Conservation (phyloP, 78 protist species). For the Cavenderia fasciculata region DNA sequence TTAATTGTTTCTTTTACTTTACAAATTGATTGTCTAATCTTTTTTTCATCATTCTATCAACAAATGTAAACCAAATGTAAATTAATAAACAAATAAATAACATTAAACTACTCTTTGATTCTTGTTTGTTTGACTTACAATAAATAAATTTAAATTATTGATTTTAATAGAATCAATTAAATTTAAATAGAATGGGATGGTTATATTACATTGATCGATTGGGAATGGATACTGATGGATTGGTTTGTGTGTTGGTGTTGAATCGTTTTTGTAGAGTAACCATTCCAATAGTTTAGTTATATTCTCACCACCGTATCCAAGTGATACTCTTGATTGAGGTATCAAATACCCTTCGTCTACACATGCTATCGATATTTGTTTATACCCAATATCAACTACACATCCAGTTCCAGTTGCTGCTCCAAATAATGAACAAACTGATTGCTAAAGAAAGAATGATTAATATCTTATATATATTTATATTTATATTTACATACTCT, state of each 20-base stretch:
- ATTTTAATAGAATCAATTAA: constrained; percentile 35
- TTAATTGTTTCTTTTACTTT: background rate
- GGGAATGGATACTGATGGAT: constrained; percentile 56
- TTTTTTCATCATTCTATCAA: constrained; percentile 23
- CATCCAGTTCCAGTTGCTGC: constrained; percentile 29
- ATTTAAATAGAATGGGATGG: constrained; percentile 22
- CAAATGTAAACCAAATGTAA: background rate
- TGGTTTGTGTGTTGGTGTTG: background rate
- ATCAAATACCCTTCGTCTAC: constrained; percentile 63
- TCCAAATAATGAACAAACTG: constrained; percentile 66
- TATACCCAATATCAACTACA: constrained; percentile 60
- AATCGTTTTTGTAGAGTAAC: background rate
- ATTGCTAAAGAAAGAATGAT: background rate
- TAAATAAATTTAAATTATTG: constrained; percentile 12
- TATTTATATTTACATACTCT: background rate
- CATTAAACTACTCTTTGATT: background rate
- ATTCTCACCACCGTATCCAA: constrained; percentile 32
- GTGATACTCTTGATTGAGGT: constrained; percentile 11
- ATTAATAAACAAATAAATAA: background rate
- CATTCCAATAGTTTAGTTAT: constrained; percentile 38
- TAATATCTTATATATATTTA: background rate
- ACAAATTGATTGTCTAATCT: background rate
- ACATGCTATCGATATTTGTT: constrained; percentile 34
- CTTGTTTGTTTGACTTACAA: background rate
- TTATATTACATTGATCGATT: background rate